Conservation (phyloP, 2,329 filamentous ascomycete genomes). For the Arachnopeziza araneosa region DNA sequence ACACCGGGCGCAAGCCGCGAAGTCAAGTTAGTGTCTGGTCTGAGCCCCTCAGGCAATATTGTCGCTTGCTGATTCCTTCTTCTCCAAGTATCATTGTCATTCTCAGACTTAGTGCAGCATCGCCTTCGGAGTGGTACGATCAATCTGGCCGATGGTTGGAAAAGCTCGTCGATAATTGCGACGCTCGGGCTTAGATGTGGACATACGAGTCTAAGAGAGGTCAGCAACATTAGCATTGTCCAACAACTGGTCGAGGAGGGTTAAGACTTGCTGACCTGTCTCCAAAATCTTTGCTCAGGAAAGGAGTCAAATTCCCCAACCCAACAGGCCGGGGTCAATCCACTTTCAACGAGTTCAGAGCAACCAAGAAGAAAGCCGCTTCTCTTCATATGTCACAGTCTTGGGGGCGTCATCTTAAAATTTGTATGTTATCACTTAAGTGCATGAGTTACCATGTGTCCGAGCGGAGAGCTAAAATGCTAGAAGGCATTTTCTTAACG, state of each 20-base stretch:
- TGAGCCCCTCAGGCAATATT: background rate
- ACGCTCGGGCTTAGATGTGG: background rate
- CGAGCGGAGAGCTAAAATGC: background rate
- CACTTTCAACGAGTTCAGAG: too few relatives aligned
- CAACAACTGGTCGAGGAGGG: background rate
- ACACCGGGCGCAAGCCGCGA: too few relatives aligned
- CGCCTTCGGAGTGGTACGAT: background rate
- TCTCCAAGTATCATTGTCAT: background rate
- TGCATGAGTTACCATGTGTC: too few relatives aligned
- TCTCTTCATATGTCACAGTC: conserved; percentile 4
- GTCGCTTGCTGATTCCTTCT: background rate
- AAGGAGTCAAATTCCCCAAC: background rate
- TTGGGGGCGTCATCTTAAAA: conserved; percentile 4
- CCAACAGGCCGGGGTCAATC: background rate
- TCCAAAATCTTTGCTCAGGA: background rate
- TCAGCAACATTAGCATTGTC: background rate
- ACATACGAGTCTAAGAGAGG: background rate
- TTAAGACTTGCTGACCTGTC: background rate
- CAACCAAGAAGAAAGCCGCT: conserved; percentile 4
- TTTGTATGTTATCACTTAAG: background rate
- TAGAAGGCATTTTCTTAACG: background rate
- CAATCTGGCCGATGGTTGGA: background rate
- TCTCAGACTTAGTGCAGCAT: background rate
- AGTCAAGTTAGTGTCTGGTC: too few relatives aligned
- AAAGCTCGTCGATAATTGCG: background rate